Conservation (phyloP, 1,139 yeast genomes). For the Kodamaea anthophila region DNA sequence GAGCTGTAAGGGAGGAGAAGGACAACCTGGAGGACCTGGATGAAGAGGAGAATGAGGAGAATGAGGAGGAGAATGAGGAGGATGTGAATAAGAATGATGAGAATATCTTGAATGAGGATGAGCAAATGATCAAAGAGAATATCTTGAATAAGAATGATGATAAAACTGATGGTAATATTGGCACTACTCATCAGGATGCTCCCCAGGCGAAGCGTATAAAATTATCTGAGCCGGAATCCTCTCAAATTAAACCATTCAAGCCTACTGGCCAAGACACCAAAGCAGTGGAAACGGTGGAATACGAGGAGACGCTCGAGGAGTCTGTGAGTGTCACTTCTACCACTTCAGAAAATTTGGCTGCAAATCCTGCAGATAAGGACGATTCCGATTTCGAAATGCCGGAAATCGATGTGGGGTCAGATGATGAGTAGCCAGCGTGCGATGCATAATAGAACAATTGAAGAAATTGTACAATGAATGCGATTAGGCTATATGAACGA, state of each 20-base stretch:
- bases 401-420: conserved; percentile 39
- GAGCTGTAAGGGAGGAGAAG: conserved; percentile 12
- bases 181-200: too few species aligned
- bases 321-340: not conserved
- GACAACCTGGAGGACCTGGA: conserved; percentile 4
- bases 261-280: too few species aligned
- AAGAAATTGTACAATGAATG: too few species aligned
- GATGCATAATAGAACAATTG: too few species aligned
- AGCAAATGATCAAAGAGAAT: not conserved
- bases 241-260: too few species aligned
- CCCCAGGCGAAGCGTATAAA: too few species aligned
- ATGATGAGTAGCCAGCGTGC: conserved; percentile 14
- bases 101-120: conserved; percentile 2
- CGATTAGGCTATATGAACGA: too few species aligned
- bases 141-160: conserved; percentile 2
- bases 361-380: conserved; percentile 16
- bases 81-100: conserved; percentile 8
- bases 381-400: conserved; percentile 57
- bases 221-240: conserved; percentile 1
- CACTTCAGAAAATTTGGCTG: too few species aligned
- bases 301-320: not conserved
- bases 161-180: too few species aligned
- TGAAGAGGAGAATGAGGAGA: conserved; percentile 16
- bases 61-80: conserved; percentile 11
- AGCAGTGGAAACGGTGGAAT: not conserved